These are phyloP conservation scores for Piper longum DNA, from an alignment of 164 flowering plant species.

Conservation along the genomic window DNA sequence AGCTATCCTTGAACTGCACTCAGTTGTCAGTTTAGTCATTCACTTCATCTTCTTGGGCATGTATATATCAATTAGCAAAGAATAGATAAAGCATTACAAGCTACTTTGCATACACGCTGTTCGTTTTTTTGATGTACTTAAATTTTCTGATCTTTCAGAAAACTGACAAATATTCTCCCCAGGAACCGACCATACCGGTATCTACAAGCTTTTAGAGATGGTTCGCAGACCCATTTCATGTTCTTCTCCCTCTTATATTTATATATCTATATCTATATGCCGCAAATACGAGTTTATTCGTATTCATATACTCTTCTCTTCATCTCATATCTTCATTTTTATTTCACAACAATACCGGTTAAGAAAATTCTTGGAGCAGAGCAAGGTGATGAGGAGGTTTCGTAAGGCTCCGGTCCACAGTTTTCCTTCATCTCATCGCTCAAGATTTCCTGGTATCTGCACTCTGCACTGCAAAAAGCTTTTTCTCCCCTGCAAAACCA, in stretches of 20 bases:
- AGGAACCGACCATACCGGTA: background rate
- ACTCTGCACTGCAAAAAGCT: conserved; percentile 52
- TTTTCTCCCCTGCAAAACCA: conserved; percentile 41
- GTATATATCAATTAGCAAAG: background rate
- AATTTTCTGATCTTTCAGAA: background rate
- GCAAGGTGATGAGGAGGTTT: conserved; percentile 34
- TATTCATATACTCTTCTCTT: background rate
- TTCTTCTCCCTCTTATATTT: background rate
- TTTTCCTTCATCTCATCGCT: conserved; percentile 34
- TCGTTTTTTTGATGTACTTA: background rate
- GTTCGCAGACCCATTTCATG: background rate
- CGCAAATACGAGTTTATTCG: background rate
- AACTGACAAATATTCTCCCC: background rate
- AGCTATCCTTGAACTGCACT: too few relatives aligned
- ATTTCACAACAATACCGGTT: conserved; percentile 31
- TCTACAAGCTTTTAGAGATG: background rate
- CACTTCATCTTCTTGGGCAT: too few relatives aligned
- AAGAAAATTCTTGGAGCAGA: conserved; percentile 27
- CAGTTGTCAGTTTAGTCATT: too few relatives aligned
- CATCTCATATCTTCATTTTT: background rate
- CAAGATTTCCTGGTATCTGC: conserved; percentile 35
- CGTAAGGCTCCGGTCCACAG: conserved; percentile 19
- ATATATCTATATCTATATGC: conserved; percentile 1
- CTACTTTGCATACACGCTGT: background rate
- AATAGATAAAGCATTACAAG: background rate